Evolutionary conservation across 140 eudicot genomes (phyloP), one percentile per base, ranked within the genome.

Genomic region (Stevia rebaudiana): DNA sequence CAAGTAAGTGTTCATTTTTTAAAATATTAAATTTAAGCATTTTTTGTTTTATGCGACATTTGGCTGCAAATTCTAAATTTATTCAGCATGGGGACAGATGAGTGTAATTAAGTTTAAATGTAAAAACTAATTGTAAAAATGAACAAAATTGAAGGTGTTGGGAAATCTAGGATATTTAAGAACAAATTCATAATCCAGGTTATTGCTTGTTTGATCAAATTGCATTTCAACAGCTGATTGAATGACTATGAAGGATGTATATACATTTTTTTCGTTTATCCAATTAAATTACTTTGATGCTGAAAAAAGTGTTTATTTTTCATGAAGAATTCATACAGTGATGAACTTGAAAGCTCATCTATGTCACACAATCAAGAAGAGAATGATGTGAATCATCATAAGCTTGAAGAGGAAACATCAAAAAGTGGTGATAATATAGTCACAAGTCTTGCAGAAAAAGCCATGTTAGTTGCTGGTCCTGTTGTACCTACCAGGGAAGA

Each of bases 401-500:
- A 62, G 59, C 42, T 57, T 56, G 89, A 65, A 52, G 77, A 72
- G 68, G 79, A 73, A 50, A 67, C 39, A n/a, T 41, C 66, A n/a
- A 81, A 75, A 22, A 84, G 76, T 58, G 64, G 61, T 55, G 80
- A 84, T 46, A 80, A 67, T 63, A 46, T 88, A 35, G 90, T 85
- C 61, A 71, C 95, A 18, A 88, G 90, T 80, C 82, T 92, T 43
- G 88, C 96, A 11, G 96, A 85, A 72, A 92, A 92, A 78, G 98
- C 98, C 52, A 81, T 92, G 94, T 78, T 81, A 48, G 96, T 92
- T 71, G 98, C 96, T 30, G 77, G 84, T 79, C 98, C 98, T 31
- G 89, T 85, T 52, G 82, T 92, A 44, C 98, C 98, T 33, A 81
- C 80, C 12, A 92, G 79, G 65, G 85, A 79, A 82, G 89, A 75